Conservation (phyloP, 202 grass and related monocot genomes). For the Carex sylvatica region DNA sequence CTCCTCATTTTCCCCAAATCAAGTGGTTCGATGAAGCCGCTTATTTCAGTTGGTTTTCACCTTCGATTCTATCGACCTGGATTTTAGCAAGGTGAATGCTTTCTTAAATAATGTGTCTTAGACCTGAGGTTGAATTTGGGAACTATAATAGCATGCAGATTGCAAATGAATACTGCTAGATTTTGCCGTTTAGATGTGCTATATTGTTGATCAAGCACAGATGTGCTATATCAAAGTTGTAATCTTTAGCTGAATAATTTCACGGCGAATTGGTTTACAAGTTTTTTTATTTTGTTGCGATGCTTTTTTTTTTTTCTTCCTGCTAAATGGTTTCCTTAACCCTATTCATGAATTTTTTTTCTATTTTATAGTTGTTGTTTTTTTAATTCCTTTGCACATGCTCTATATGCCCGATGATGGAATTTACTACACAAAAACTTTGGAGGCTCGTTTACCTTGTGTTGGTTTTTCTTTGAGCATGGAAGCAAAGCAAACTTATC, state of each 20-base stretch:
- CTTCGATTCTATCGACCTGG: neutral
- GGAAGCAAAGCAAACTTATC: neutral
- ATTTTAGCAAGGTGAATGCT: neutral
- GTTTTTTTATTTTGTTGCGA: neutral
- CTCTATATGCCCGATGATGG: neutral
- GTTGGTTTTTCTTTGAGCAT: constrained; percentile 2
- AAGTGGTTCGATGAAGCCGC: no score
- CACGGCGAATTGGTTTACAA: neutral
- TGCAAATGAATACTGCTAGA: neutral
- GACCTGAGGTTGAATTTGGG: neutral
- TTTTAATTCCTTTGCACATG: neutral
- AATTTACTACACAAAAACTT: neutral
- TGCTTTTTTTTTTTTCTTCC: neutral
- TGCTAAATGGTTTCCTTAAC: neutral
- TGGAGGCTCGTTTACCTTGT: neutral
- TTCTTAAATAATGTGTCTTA: neutral
- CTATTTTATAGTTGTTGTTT: neutral
- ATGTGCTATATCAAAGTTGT: neutral
- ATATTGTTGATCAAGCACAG: neutral
- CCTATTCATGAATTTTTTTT: neutral
- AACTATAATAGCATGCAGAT: neutral
- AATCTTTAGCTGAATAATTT: neutral
- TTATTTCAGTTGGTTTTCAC: no score
- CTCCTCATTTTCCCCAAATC: no score
- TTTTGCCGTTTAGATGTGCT: neutral